Conservation (phyloP, 169 alveolate species). For the Hepatocystis sp. region DNA sequence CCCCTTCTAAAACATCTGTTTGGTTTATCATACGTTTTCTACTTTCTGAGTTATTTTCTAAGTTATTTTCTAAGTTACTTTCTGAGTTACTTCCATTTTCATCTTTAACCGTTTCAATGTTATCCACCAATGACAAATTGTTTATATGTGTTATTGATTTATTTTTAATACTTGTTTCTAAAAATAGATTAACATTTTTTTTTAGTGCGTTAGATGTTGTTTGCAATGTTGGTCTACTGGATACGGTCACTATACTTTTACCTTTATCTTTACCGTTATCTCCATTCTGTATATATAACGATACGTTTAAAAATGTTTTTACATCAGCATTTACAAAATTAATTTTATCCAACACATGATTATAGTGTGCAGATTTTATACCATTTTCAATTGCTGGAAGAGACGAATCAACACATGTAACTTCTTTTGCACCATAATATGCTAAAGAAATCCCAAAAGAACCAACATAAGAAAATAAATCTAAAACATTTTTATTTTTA, state of each 20-base stretch:
- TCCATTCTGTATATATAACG: conserved; percentile 14
- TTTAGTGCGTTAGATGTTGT: neutral
- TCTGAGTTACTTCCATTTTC: neutral
- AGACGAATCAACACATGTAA: conserved; percentile 79
- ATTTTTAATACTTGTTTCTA: neutral
- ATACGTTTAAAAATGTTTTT: conserved; percentile 36
- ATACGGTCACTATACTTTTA: too few relatives aligned
- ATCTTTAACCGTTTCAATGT: too few relatives aligned
- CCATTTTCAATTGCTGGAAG: conserved; percentile 65
- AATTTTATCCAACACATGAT: conserved; percentile 43
- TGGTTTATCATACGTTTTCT: too few relatives aligned
- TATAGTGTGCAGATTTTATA: conserved; percentile 61
- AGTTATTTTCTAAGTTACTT: too few relatives aligned
- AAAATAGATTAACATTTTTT: too few relatives aligned
- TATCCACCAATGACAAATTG: too few relatives aligned
- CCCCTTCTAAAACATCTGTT: neutral
- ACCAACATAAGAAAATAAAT: conserved; percentile 77
- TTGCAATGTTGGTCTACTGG: neutral
- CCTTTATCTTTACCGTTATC: neutral
- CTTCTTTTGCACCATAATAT: conserved; percentile 77
- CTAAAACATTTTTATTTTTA: conserved; percentile 71
- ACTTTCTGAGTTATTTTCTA: neutral
- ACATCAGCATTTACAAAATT: conserved; percentile 67
- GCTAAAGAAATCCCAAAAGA: conserved; percentile 80
- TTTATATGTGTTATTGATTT: too few relatives aligned